Evolutionary conservation across 1,284 basidiomycete genomes (phyloP).

Genomic region (Rhodotorula sp.): DNA sequence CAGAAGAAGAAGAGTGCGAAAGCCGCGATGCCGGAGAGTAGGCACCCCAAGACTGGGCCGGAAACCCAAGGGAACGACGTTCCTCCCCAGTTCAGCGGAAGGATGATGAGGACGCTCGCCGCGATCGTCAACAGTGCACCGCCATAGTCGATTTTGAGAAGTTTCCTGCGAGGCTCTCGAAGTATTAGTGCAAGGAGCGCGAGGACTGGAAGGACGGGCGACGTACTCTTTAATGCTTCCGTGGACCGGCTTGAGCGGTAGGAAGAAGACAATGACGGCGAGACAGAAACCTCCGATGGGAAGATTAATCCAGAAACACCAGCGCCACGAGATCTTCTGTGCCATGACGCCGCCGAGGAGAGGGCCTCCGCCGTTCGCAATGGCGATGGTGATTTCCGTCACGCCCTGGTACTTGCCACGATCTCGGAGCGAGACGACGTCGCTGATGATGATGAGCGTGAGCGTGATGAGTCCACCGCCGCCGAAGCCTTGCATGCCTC

Average conservation of each 20-base stretch:
- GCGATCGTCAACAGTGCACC: conserved; percentile 61
- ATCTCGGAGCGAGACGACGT: conserved; percentile 62
- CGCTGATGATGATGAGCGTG: conserved; percentile 64
- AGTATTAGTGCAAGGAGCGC: not conserved
- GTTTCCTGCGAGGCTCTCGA: conserved; percentile 50
- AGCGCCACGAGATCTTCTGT: conserved; percentile 62
- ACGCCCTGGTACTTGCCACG: conserved; percentile 52
- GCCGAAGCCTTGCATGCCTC: conserved; percentile 64
- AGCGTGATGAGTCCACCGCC: conserved; percentile 67
- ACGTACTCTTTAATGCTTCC: conserved; percentile 55
- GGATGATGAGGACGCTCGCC: conserved; percentile 61
- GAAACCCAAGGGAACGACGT: conserved; percentile 49
- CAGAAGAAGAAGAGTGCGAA: conserved; percentile 63
- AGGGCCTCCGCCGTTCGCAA: conserved; percentile 50
- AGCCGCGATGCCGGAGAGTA: conserved; percentile 15
- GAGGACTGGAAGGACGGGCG: too few species aligned
- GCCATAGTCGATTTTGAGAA: conserved; percentile 66
- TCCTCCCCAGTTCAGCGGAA: conserved; percentile 67
- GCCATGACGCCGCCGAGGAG: conserved; percentile 51
- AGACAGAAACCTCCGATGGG: conserved; percentile 57
- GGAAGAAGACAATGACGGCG: conserved; percentile 59
- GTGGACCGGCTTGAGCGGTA: conserved; percentile 65
- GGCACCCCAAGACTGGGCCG: conserved; percentile 40
- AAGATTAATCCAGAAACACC: conserved; percentile 35
- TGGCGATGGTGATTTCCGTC: conserved; percentile 44